phyloP scores from a whole-genome alignment of 2,329 filamentous ascomycete species.

The Aspergillus quadrilineatus region DNA sequence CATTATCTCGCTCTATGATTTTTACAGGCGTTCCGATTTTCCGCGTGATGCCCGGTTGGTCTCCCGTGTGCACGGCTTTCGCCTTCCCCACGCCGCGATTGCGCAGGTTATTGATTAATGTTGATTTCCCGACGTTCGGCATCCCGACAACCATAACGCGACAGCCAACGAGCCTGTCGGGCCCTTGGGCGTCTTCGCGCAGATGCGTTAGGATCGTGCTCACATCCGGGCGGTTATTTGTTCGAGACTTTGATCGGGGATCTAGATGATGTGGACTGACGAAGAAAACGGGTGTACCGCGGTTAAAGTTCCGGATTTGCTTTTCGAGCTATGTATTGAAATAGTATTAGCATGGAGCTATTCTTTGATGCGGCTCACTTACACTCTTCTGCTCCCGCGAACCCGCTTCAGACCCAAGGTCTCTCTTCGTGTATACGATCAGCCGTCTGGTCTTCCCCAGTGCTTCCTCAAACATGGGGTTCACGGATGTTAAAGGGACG shows the following conservation, averaged over 20 bases:
- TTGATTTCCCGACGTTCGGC: conserved; percentile 96
- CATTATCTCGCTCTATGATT: conserved; percentile 61
- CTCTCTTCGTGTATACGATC: conserved; percentile 87
- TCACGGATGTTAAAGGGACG: conserved; percentile 83
- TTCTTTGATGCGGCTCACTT: conserved; percentile 14
- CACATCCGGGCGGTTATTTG: conserved; percentile 26
- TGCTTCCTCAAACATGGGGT: conserved; percentile 80
- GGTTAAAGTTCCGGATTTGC: conserved; percentile 35
- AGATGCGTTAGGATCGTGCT: conserved; percentile 35
- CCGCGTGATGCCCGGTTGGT: conserved; percentile 84
- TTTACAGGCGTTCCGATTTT: conserved; percentile 82
- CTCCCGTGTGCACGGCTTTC: conserved; percentile 81
- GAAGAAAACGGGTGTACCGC: conserved; percentile 37
- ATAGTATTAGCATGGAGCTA: conserved; percentile 1
- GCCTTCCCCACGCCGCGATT: conserved; percentile 60
- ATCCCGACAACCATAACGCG: conserved; percentile 89
- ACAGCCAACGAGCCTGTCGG: conserved; percentile 68
- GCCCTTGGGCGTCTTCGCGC: conserved; percentile 29
- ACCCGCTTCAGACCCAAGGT: conserved; percentile 60
- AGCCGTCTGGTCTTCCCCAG: conserved; percentile 72
- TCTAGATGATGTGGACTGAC: conserved; percentile 29
- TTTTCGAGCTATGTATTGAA: conserved; percentile 29
- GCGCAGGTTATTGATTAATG: conserved; percentile 84
- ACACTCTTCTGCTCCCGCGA: conserved; percentile 44
- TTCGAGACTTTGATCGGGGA: background rate